These are phyloP conservation scores for Abelmoschus esculentus DNA, from an alignment of 345 rosid species.

Conservation along the genomic window DNA sequence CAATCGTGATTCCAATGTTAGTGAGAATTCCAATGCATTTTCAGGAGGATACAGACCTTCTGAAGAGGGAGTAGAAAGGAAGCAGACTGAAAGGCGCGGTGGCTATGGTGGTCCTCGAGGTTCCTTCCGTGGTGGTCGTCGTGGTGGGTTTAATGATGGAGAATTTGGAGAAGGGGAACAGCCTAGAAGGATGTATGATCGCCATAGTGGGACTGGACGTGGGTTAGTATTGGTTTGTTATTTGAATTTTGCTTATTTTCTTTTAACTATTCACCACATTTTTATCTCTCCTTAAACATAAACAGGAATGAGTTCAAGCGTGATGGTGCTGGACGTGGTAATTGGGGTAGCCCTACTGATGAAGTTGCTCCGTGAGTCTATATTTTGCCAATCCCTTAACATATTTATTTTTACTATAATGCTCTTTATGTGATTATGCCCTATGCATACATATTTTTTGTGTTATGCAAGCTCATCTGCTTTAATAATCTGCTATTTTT, in stretches of 20 bases:
- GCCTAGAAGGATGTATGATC: conserved; percentile 59
- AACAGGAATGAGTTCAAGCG: conserved; percentile 71
- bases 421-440: neutral
- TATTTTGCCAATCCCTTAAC: neutral
- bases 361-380: conserved; percentile 60
- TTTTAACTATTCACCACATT: neutral
- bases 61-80: conserved; percentile 64
- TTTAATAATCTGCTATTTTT: conserved; percentile 8
- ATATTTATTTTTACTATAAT: no score
- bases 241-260: neutral
- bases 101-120: conserved; percentile 50
- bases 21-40: conserved; percentile 46
- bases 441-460: neutral
- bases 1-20: conserved; percentile 45
- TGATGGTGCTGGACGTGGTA: conserved; percentile 87
- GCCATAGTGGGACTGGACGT: conserved; percentile 89
- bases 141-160: conserved; percentile 59
- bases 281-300: neutral
- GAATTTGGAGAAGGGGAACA: conserved; percentile 70
- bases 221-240: conserved; percentile 44
- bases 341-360: conserved; percentile 87
- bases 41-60: conserved; percentile 48
- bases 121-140: conserved; percentile 66
- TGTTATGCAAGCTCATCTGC: neutral
- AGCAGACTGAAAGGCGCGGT: conserved; percentile 43